These are phyloP conservation scores for Mucor irregularis DNA, from an alignment of 371 early-diverging fungal species.

Conservation along the genomic window DNA sequence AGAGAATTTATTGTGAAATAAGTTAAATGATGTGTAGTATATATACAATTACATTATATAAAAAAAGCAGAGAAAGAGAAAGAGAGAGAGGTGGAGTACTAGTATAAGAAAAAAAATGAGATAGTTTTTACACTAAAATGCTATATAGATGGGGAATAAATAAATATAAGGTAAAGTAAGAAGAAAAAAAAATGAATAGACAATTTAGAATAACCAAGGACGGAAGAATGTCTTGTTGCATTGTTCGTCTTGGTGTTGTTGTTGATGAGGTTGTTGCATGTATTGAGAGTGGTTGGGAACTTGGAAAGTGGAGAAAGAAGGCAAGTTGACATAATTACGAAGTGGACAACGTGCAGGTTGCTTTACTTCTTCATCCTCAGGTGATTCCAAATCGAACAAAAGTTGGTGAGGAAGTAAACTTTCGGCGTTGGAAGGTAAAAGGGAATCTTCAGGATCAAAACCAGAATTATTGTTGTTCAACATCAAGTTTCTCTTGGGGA, in stretches of 20 bases:
- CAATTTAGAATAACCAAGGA: slow-evolving; percentile 27
- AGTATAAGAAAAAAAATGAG: neutral
- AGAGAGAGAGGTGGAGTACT: neutral
- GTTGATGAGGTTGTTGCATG: slow-evolving; percentile 1
- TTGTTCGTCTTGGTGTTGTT: neutral
- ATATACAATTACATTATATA: slow-evolving; percentile 9
- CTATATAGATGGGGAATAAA: neutral
- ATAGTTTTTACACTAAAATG: neutral
- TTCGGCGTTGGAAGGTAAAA: slow-evolving; percentile 36
- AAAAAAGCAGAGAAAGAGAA: slow-evolving; percentile 1
- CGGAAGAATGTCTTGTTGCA: slow-evolving; percentile 22
- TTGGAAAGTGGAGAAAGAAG: slow-evolving; percentile 16
- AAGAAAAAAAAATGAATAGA: neutral
- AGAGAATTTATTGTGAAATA: neutral
- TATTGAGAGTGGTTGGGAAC: neutral
- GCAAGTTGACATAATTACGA: slow-evolving; percentile 21
- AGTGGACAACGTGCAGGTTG: slow-evolving; percentile 20
- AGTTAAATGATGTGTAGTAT: neutral
- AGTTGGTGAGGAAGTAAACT: slow-evolving; percentile 37
- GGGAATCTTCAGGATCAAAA: slow-evolving; percentile 14
- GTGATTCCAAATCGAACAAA: slow-evolving; percentile 29
- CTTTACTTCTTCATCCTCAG: slow-evolving; percentile 15
- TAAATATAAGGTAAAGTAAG: neutral
- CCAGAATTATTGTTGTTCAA: neutral
- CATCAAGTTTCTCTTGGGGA: slow-evolving; percentile 6